These are phyloP conservation scores for Dentipellis fragilis DNA, from an alignment of 768 basidiomycete genomes.

Conservation along the genomic window DNA sequence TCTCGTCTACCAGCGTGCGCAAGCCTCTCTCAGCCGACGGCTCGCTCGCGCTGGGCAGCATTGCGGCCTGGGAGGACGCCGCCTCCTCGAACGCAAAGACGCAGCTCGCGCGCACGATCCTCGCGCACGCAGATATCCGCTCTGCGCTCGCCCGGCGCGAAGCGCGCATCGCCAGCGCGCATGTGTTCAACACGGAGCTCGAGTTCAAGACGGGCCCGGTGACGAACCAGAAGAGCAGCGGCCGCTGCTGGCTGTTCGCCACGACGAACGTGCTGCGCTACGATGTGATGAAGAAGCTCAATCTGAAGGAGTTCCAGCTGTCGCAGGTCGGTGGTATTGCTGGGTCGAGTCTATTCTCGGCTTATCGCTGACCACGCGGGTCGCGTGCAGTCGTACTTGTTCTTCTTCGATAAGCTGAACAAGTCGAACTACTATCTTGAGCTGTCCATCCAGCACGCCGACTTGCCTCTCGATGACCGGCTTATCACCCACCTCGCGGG, in stretches of 20 bases:
- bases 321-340: slow-evolving; percentile 50
- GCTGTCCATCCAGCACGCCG: slow-evolving; percentile 70
- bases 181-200: slow-evolving; percentile 76
- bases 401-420: slow-evolving; percentile 96
- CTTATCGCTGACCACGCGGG: too few species aligned
- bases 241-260: slow-evolving; percentile 94
- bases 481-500: slow-evolving; percentile 66
- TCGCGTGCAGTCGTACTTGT: slow-evolving; percentile 61
- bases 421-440: slow-evolving; percentile 92
- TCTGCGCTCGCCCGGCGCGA: slow-evolving; percentile 53
- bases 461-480: slow-evolving; percentile 73
- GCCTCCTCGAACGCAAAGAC: slow-evolving; percentile 48
- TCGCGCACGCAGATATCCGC: slow-evolving; percentile 59
- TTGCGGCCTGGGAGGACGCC: slow-evolving; percentile 59
- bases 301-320: slow-evolving; percentile 82
- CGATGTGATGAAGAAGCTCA: slow-evolving; percentile 76
- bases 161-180: slow-evolving; percentile 50
- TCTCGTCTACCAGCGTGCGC: slow-evolving; percentile 5
- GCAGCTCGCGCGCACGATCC: slow-evolving; percentile 66
- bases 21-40: slow-evolving; percentile 46
- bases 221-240: slow-evolving; percentile 81
- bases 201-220: slow-evolving; percentile 77
- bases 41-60: slow-evolving; percentile 43
- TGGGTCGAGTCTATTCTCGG: background rate
- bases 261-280: slow-evolving; percentile 82